Conservation (phyloP, 2,329 filamentous ascomycete species). For the Alternaria gansuensis region DNA sequence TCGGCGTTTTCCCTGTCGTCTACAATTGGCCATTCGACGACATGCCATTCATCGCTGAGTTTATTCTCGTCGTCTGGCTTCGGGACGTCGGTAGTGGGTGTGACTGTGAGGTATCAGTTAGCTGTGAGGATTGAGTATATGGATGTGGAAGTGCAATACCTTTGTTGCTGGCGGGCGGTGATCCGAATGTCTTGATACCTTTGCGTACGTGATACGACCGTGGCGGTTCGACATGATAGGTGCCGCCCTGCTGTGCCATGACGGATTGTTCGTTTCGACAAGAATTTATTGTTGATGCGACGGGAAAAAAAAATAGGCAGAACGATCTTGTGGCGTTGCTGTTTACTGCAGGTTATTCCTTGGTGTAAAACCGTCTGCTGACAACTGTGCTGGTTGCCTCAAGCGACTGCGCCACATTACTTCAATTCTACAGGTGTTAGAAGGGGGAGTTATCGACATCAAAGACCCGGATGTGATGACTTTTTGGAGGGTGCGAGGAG, state of each 20-base stretch:
- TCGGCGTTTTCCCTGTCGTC: neutral
- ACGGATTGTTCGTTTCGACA: neutral
- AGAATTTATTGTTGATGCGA: neutral
- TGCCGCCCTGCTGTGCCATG: neutral
- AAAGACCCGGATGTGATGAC: neutral
- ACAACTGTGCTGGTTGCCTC: neutral
- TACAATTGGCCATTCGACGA: neutral
- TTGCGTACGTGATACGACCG: neutral
- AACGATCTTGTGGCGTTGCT: neutral
- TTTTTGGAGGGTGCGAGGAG: too few species aligned
- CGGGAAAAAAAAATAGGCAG: too few species aligned
- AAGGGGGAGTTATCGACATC: neutral
- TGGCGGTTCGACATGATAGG: neutral
- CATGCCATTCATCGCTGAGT: neutral
- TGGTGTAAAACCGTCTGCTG: neutral
- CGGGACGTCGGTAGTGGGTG: neutral
- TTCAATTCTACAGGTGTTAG: neutral
- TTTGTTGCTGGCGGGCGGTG: neutral
- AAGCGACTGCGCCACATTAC: neutral
- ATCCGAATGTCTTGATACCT: neutral
- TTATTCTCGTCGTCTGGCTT: neutral
- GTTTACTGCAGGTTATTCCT: neutral
- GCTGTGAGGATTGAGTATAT: accelerated
- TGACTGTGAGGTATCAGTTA: neutral
- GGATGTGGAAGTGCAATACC: accelerated